These are phyloP conservation scores for Lecanicillium sp. DNA, from an alignment of 2,329 filamentous ascomycete species.

Conservation along the genomic window DNA sequence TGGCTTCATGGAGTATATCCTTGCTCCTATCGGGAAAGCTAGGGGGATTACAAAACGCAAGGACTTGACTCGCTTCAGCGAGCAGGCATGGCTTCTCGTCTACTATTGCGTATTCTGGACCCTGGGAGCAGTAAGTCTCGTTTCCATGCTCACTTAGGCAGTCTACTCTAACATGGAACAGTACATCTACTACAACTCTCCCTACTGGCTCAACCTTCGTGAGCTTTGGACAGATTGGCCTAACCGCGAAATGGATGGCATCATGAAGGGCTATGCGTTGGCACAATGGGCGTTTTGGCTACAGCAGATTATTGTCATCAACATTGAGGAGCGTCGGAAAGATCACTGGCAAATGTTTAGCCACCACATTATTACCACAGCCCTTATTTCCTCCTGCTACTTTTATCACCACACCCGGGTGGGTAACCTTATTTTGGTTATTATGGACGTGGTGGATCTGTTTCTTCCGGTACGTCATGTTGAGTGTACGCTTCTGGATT, in stretches of 20 bases:
- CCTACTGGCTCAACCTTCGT: constrained; percentile 68
- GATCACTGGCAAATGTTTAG: constrained; percentile 95
- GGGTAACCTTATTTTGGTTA: constrained; percentile 77
- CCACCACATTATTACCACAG: constrained; percentile 85
- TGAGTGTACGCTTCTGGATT: not conserved
- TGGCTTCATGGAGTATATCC: constrained; percentile 75
- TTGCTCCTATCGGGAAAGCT: constrained; percentile 66
- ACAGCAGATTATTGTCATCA: constrained; percentile 87
- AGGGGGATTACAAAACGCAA: constrained; percentile 71
- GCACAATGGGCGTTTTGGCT: constrained; percentile 89
- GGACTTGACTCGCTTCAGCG: constrained; percentile 73
- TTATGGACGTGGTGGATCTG: constrained; percentile 92
- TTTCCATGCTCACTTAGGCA: not conserved
- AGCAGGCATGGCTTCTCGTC: constrained; percentile 85
- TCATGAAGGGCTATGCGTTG: constrained; percentile 84
- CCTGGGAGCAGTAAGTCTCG: constrained; percentile 63
- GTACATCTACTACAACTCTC: constrained; percentile 73
- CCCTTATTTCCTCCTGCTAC: constrained; percentile 74
- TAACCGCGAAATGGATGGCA: constrained; percentile 59
- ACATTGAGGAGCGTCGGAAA: constrained; percentile 90
- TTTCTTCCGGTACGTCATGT: constrained; percentile 63
- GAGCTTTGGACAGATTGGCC: constrained; percentile 85
- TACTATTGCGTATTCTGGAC: constrained; percentile 80
- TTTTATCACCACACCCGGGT: constrained; percentile 80
- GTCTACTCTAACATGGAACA: constrained; percentile 30